Evolutionary conservation across 1,284 basidiomycete species (phyloP).

Genomic region (Sphagnurus paluster): DNA sequence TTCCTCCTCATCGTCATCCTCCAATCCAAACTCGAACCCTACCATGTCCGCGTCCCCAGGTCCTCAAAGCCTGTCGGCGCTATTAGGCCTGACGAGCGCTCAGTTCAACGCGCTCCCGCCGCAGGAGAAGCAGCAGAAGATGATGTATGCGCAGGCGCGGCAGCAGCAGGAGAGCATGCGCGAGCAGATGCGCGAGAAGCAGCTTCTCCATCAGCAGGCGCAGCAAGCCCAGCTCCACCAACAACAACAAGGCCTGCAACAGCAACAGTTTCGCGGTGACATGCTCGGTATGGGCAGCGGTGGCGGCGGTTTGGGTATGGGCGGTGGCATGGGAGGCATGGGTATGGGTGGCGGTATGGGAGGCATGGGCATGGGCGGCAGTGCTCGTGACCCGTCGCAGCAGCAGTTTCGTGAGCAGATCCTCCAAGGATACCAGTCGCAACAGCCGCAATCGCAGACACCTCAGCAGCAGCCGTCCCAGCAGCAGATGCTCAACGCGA

Average conservation of each 20-base stretch:
- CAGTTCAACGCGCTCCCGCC: constrained; percentile 17
- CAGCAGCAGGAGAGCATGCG: constrained; percentile 10
- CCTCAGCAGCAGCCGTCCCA: constrained; percentile 3
- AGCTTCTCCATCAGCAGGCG: constrained; percentile 11
- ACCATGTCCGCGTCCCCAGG: not conserved
- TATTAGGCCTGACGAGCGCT: constrained; percentile 12
- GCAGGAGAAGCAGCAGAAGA: constrained; percentile 15
- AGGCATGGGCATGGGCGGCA: not conserved
- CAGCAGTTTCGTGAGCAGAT: constrained; percentile 12
- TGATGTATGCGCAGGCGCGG: constrained; percentile 8
- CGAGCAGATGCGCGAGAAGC: constrained; percentile 11
- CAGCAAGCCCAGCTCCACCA: constrained; percentile 10
- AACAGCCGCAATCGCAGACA: not conserved
- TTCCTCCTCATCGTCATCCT: not conserved
- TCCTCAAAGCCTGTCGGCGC: constrained; percentile 1
- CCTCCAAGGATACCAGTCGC: constrained; percentile 2
- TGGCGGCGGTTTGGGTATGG: constrained; percentile 1
- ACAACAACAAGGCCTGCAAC: constrained; percentile 2
- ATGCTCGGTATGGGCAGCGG: constrained; percentile 5
- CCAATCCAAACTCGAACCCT: not conserved
- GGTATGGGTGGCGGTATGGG: constrained; percentile 2
- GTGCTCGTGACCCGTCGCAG: not conserved
- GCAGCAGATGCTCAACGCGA: constrained; percentile 6
- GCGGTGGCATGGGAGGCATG: constrained; percentile 2
- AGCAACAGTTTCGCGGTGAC: constrained; percentile 7